phyloP scores from a whole-genome alignment of 2,329 filamentous ascomycete genomes.

The Fusarium coffeatum region DNA sequence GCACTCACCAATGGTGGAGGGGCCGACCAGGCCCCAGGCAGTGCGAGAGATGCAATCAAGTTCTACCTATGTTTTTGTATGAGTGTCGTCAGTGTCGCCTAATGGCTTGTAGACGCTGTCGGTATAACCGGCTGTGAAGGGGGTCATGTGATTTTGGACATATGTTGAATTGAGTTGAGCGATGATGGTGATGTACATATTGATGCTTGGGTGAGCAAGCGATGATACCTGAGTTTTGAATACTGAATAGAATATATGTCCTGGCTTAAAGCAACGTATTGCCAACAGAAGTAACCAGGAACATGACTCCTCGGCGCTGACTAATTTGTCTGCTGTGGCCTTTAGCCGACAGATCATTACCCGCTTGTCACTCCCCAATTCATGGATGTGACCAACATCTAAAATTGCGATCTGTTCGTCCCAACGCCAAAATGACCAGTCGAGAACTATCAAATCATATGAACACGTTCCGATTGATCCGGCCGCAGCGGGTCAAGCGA shows the following conservation, averaged over 20 bases:
- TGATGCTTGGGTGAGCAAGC: neutral
- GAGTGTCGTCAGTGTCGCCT: conserved; percentile 60
- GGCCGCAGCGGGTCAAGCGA: neutral
- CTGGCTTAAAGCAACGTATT: neutral
- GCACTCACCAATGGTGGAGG: conserved; percentile 53
- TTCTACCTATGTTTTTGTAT: conserved; percentile 57
- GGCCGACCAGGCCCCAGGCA: conserved; percentile 47
- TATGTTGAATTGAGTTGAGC: neutral
- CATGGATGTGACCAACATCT: neutral
- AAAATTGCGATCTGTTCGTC: too few relatives aligned
- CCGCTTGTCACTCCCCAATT: neutral
- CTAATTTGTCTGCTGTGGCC: neutral
- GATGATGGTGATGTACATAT: neutral
- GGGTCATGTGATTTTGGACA: neutral
- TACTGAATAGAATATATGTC: neutral
- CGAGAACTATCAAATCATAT: neutral
- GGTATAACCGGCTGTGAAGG: conserved; percentile 52
- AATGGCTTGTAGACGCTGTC: conserved; percentile 60
- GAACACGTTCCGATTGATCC: conserved; percentile 5
- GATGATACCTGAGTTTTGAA: too few relatives aligned
- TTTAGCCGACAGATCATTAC: neutral
- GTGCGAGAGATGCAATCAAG: conserved; percentile 59
- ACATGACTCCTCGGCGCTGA: neutral
- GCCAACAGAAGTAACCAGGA: neutral
- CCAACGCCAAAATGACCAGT: neutral